A percentile compares a stretch with the other conserved stretches of the same genome.
Evolutionary conservation across 306 rosid genomes (phyloP).

Genomic region (Dryas alaskensis): DNA sequence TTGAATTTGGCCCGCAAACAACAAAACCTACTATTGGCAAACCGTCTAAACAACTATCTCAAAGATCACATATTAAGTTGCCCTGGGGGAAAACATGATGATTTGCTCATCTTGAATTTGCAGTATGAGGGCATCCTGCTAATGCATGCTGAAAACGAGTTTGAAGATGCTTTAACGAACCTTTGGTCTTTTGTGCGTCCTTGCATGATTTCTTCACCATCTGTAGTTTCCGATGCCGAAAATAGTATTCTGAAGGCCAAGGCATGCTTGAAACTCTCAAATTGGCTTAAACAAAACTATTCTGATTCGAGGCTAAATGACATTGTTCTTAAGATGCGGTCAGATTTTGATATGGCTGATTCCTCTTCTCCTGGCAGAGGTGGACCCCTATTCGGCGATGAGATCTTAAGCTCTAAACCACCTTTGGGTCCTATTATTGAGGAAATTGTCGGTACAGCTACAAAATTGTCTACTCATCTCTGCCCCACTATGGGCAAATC

Average conservation of each 20-base stretch:
- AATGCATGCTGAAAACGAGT: slow-evolving; percentile 72
- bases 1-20: slow-evolving; percentile 73
- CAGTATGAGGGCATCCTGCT: slow-evolving; percentile 78
- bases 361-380: slow-evolving; percentile 36
- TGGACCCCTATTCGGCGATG: slow-evolving; percentile 29
- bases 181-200: slow-evolving; percentile 83
- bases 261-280: slow-evolving; percentile 85
- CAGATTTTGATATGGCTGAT: slow-evolving; percentile 51
- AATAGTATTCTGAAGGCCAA: slow-evolving; percentile 73
- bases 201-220: slow-evolving; percentile 57
- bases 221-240: slow-evolving; percentile 39
- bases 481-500: slow-evolving; percentile 92
- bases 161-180: slow-evolving; percentile 77
- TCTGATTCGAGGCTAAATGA: slow-evolving; percentile 49
- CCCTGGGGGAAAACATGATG: slow-evolving; percentile 45
- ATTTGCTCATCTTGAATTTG: slow-evolving; percentile 60
- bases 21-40: slow-evolving; percentile 65
- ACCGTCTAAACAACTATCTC: slow-evolving; percentile 58
- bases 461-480: slow-evolving; percentile 69
- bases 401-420: slow-evolving; percentile 28
- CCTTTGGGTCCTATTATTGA: slow-evolving; percentile 49
- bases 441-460: slow-evolving; percentile 77
- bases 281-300: slow-evolving; percentile 65
- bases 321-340: slow-evolving; percentile 51
- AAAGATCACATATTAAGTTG: slow-evolving; percentile 48